Base-by-base conservation (phyloP, 1,284 basidiomycete genomes). In the Singerocomus inundabilis region DNA sequence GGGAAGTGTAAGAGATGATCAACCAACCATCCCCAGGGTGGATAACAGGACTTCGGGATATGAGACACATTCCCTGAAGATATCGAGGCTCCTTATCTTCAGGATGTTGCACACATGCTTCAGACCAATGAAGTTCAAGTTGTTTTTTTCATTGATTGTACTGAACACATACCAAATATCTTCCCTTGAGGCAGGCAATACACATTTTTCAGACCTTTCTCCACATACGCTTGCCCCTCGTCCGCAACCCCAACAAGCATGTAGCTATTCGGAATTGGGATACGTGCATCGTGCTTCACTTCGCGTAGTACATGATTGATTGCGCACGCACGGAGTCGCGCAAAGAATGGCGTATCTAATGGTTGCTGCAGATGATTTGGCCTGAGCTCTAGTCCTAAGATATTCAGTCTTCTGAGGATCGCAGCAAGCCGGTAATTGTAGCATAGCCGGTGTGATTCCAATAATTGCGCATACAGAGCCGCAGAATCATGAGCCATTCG, bases 21-120 rank as follows among this genome's bases (percentile, higher is more conserved):
- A 4, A 44, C 70, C 51, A 56, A 85, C 85, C 77, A 62, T 88
- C 85, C 0, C 78, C 78, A 4, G 75, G 76, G 48, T 79, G 78
- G 39, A 78, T 72, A 35, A 77, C 72, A 2, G 78, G 78, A n/a
- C 74, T 75, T 37, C 85, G 73, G 9, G 78, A 81, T 39, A 88
- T 79, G n/a, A 79, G 70, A 49, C 81, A 81, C 43, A 69, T 63
- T 34, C 85, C 84, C 62, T 77, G 61, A 6, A 87, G 57, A 64
- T 76, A 84, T 15, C 51, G 70, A 2, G 81, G 81, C 43, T 77
- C 58, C 21, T 66, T 48, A 41, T 80, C 73, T 0, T 62, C 70
- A 6, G 73, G 71, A 32, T 66, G 54, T 57, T 84, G 82, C 32
- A 85, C 64, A 51, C 84, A 87, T 6, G 70, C 83, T 85, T 49